phyloP scores from a whole-genome alignment of 2,329 filamentous ascomycete species.

The Fusarium sp. region DNA sequence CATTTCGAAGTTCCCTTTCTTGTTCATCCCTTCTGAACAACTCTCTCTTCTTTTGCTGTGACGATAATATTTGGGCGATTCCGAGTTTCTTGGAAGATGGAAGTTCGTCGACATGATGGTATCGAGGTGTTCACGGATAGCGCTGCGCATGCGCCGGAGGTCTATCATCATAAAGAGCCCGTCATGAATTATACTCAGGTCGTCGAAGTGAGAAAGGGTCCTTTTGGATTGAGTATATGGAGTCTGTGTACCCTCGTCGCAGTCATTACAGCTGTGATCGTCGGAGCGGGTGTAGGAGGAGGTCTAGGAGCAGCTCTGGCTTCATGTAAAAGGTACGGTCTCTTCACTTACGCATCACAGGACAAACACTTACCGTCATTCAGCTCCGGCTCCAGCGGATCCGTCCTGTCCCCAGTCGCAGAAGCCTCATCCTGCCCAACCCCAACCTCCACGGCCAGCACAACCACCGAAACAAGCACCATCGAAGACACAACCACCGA shows the following conservation, averaged over 20 bases:
- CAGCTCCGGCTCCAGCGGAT: neutral
- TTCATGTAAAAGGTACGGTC: slow-evolving; percentile 8
- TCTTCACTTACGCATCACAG: neutral
- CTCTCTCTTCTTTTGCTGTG: neutral
- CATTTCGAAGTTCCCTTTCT: neutral
- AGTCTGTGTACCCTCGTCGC: slow-evolving; percentile 6
- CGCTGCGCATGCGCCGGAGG: slow-evolving; percentile 12
- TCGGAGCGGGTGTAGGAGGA: slow-evolving; percentile 20
- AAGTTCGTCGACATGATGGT: slow-evolving; percentile 1
- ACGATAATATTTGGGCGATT: neutral
- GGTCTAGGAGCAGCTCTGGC: slow-evolving; percentile 26
- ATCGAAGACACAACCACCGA: neutral
- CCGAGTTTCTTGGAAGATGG: neutral
- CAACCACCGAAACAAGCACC: neutral
- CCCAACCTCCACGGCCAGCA: neutral
- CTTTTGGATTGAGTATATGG: slow-evolving; percentile 10
- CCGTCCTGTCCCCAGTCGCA: neutral
- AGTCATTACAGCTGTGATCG: neutral
- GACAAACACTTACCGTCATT: neutral
- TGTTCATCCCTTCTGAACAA: fast-evolving
- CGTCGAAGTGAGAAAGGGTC: neutral
- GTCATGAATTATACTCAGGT: neutral
- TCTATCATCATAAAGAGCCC: neutral
- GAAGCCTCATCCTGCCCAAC: neutral
- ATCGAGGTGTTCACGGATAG: slow-evolving; percentile 13